phyloP scores from a whole-genome alignment of 1,284 basidiomycete genomes.

The Kwoniella shivajii region DNA sequence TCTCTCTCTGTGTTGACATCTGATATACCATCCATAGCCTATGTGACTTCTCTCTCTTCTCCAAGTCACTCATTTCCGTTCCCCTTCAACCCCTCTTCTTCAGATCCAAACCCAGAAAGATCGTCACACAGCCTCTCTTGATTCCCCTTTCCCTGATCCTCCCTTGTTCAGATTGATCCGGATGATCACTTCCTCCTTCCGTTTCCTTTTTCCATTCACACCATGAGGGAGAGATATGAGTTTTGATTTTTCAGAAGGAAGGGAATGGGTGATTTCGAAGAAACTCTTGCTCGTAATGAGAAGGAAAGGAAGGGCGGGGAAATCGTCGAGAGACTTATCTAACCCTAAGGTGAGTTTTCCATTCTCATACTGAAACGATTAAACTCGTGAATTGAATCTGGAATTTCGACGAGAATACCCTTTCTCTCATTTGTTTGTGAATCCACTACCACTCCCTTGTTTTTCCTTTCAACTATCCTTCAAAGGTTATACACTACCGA shows the following conservation, averaged over 20 bases:
- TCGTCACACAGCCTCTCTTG: too few species aligned
- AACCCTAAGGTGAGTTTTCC: constrained; percentile 13
- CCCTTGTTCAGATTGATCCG: not conserved
- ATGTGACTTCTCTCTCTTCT: too few species aligned
- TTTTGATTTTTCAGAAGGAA: not conserved
- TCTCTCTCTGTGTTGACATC: too few species aligned
- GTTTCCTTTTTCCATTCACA: not conserved
- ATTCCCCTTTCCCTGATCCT: not conserved
- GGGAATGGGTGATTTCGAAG: not conserved
- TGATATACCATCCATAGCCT: too few species aligned
- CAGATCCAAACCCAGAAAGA: too few species aligned
- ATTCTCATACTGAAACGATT: not conserved
- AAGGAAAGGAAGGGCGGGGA: not conserved
- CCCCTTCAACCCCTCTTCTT: too few species aligned
- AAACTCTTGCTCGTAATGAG: not conserved
- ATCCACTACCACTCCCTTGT: not conserved
- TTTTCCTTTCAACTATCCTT: not conserved
- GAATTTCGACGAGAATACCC: not conserved
- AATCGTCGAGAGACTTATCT: constrained; percentile 6
- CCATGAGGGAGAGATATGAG: not conserved
- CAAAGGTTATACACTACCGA: not conserved
- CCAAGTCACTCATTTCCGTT: too few species aligned
- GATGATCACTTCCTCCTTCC: not conserved
- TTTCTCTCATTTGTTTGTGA: not conserved
- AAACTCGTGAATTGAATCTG: not conserved